phyloP scores from a whole-genome alignment of 257 asterid species.

The Cinchona pubescens region DNA sequence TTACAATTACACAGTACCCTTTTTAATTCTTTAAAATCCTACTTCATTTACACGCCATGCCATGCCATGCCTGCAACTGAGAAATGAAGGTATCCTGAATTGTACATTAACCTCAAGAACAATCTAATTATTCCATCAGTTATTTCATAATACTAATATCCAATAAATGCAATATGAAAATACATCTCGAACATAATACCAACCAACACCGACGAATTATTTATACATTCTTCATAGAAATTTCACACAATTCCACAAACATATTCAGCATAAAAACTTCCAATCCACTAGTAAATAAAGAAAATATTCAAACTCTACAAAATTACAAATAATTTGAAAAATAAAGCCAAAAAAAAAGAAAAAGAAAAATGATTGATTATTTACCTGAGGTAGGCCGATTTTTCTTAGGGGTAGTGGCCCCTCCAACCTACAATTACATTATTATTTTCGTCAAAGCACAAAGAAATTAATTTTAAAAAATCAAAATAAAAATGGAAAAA shows the following conservation, averaged over 20 bases:
- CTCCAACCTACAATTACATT: constrained; percentile 46
- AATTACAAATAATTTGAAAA: too few species aligned
- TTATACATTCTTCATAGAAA: too few species aligned
- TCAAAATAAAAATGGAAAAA: background rate
- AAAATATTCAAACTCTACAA: too few species aligned
- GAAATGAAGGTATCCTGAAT: background rate
- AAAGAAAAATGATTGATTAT: too few species aligned
- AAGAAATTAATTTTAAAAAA: background rate
- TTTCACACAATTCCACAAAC: too few species aligned
- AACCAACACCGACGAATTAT: background rate
- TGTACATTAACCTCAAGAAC: background rate
- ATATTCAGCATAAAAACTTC: too few species aligned
- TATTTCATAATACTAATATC: background rate
- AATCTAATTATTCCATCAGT: background rate
- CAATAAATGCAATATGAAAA: background rate
- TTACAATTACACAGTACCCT: background rate
- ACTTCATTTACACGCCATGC: too few species aligned
- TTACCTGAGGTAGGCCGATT: constrained; percentile 62
- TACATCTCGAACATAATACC: background rate
- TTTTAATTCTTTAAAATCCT: too few species aligned
- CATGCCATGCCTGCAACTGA: too few species aligned
- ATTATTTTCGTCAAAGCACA: background rate
- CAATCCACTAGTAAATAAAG: too few species aligned
- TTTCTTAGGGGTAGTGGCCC: constrained; percentile 63
- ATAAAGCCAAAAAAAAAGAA: too few species aligned